Evolutionary conservation across 768 basidiomycete genomes (phyloP), one percentile per base, ranked within the genome.

Genomic region (Kwoniella bestiolae): DNA sequence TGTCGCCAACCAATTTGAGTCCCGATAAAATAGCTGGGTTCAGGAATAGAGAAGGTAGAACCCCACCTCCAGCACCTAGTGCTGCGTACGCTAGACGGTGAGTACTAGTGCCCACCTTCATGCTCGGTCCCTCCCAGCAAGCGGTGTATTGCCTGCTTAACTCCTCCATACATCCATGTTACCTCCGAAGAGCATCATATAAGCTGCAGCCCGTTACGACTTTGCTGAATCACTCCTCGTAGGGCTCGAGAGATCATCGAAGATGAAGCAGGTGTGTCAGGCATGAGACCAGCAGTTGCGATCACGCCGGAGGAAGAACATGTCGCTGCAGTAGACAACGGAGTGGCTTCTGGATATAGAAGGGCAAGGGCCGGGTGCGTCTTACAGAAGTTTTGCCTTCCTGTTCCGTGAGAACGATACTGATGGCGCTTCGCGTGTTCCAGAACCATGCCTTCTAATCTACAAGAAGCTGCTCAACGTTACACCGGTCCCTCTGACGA

Each of bases 361-460:
- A 88, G 94, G 85, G 92, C 93, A 78, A 89, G 94, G 88, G 95
- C 94, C 72, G 95, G 94, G 81, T 81, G 53, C 71, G 80, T 76
- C 8, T n/a, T n/a, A n/a, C n/a, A n/a, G n/a, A n/a, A n/a, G n/a
- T n/a, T n/a, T n/a, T n/a, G n/a, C n/a, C n/a, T n/a, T n/a, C n/a
- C n/a, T n/a, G n/a, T n/a, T n/a, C n/a, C n/a, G n/a, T n/a, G n/a
- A n/a, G n/a, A n/a, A n/a, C n/a, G n/a, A n/a, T n/a, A n/a, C n/a
- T n/a, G n/a, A n/a, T n/a, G n/a, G n/a, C n/a, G n/a, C n/a, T n/a
- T n/a, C n/a, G n/a, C n/a, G n/a, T n/a, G n/a, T n/a, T n/a, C n/a
- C 68, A 81, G 80, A 63, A 97, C 94, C 85, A 87, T 97, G 77
- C 94, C 94, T 83, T 95, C 94, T 72, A 94, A 94, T 80, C 89